Conservation (phyloP, 148 eudicot species). For the Drosera capensis region DNA sequence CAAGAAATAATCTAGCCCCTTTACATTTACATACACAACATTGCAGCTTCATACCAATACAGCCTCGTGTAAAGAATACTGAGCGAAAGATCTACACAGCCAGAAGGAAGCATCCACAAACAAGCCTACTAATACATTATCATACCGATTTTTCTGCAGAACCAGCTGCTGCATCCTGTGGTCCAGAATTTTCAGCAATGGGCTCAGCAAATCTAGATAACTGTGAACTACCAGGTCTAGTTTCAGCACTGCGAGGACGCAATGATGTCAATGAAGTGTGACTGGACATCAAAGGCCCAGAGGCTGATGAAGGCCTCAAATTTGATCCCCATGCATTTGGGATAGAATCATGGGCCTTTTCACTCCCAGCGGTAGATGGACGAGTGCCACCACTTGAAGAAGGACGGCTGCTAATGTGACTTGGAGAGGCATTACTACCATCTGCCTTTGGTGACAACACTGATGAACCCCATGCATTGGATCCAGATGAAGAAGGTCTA, state of each 20-base stretch:
- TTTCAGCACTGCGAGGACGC: slow-evolving; percentile 90
- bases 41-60: too few relatives aligned
- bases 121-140: neutral
- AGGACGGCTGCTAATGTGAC: slow-evolving; percentile 72
- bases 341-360: slow-evolving; percentile 40
- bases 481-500: slow-evolving; percentile 65
- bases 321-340: slow-evolving; percentile 59
- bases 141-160: slow-evolving; percentile 61
- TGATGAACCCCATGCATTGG: slow-evolving; percentile 85
- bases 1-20: too few relatives aligned
- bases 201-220: slow-evolving; percentile 87
- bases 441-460: slow-evolving; percentile 59
- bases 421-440: slow-evolving; percentile 52
- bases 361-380: slow-evolving; percentile 94
- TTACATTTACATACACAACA: too few relatives aligned
- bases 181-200: slow-evolving; percentile 35
- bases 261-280: slow-evolving; percentile 38
- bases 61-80: too few relatives aligned
- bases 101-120: neutral
- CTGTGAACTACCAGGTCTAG: slow-evolving; percentile 89
- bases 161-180: slow-evolving; percentile 42
- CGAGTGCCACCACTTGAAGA: slow-evolving; percentile 87
- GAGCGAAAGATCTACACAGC: too few relatives aligned
- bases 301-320: slow-evolving; percentile 92
- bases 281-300: slow-evolving; percentile 57